Conservation (phyloP, 1,139 yeast species). For the Wickerhamomyces sp. region DNA sequence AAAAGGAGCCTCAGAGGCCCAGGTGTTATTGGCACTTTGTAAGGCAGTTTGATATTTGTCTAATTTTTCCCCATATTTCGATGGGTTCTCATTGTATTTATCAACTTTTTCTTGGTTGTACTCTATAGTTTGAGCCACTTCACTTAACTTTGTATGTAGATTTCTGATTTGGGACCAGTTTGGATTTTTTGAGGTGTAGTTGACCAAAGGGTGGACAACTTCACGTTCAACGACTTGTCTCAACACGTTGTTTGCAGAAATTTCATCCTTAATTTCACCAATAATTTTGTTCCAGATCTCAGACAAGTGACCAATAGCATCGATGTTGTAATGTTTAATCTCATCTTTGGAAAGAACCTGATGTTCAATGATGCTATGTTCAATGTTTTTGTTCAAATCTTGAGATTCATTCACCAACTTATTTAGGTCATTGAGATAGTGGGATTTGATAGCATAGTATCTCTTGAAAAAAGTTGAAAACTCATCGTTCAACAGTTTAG, state of each 20-base stretch:
- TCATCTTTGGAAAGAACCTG: slow-evolving; percentile 30
- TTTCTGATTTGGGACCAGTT: slow-evolving; percentile 41
- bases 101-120: slow-evolving; percentile 24
- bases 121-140: slow-evolving; percentile 33
- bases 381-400: slow-evolving; percentile 31
- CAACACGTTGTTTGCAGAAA: slow-evolving; percentile 46
- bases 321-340: slow-evolving; percentile 36
- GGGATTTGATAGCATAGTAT: slow-evolving; percentile 43
- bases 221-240: slow-evolving; percentile 51
- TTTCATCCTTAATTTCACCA: slow-evolving; percentile 47
- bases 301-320: slow-evolving; percentile 49
- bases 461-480: slow-evolving; percentile 53
- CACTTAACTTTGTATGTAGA: slow-evolving; percentile 36
- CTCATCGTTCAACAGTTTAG: slow-evolving; percentile 41
- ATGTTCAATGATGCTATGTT: slow-evolving; percentile 27
- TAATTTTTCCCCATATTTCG: slow-evolving; percentile 21
- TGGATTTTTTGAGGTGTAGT: slow-evolving; percentile 48
- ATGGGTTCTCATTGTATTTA: slow-evolving; percentile 17
- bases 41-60: slow-evolving; percentile 18
- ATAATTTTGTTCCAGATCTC: slow-evolving; percentile 56
- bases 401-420: slow-evolving; percentile 43
- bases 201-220: slow-evolving; percentile 49
- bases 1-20: slow-evolving; percentile 79
- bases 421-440: slow-evolving; percentile 47
- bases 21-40: slow-evolving; percentile 28